A percentile compares a stretch with the other conserved stretches of the same genome.
phyloP scores from a whole-genome alignment of 129 eudicot genomes.

The Centaurea solstitialis region DNA sequence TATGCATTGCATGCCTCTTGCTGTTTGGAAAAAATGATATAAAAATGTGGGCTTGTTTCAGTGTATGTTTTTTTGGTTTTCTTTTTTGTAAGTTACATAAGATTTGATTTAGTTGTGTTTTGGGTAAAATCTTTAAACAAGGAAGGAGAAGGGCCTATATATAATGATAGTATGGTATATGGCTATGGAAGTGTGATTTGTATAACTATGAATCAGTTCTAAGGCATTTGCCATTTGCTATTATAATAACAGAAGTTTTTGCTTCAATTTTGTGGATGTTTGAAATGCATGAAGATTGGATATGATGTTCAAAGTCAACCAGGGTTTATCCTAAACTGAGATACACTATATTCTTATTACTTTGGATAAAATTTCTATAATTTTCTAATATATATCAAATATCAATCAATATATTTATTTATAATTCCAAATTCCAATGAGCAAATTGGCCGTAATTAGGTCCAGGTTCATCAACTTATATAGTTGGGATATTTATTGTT shows the following conservation, averaged over 20 bases:
- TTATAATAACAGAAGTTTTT: too few relatives aligned
- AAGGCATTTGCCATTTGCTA: not conserved
- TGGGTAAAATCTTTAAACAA: conserved; percentile 7
- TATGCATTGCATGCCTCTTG: not conserved
- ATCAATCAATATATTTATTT: too few relatives aligned
- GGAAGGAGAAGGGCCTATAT: conserved; percentile 28
- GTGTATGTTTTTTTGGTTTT: not conserved
- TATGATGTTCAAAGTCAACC: too few relatives aligned
- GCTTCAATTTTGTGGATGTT: not conserved
- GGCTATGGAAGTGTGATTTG: not conserved
- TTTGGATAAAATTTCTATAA: too few relatives aligned
- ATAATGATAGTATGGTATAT: not conserved
- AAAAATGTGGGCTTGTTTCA: conserved; percentile 10
- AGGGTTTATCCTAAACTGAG: too few relatives aligned
- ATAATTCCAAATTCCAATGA: not conserved
- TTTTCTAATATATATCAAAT: too few relatives aligned
- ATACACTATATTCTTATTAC: too few relatives aligned
- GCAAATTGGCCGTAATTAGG: not conserved
- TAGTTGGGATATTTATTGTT: not conserved
- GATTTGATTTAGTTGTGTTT: conserved; percentile 24
- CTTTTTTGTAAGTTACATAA: not conserved
- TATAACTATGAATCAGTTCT: not conserved
- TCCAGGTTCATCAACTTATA: not conserved
- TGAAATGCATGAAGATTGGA: not conserved
- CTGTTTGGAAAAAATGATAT: conserved; percentile 6